Percentiles rank a stretch among this genome's conserved stretches.
Evolutionary conservation across 2,329 filamentous ascomycete species (phyloP).

Genomic region (Lachnellula hyalina): DNA sequence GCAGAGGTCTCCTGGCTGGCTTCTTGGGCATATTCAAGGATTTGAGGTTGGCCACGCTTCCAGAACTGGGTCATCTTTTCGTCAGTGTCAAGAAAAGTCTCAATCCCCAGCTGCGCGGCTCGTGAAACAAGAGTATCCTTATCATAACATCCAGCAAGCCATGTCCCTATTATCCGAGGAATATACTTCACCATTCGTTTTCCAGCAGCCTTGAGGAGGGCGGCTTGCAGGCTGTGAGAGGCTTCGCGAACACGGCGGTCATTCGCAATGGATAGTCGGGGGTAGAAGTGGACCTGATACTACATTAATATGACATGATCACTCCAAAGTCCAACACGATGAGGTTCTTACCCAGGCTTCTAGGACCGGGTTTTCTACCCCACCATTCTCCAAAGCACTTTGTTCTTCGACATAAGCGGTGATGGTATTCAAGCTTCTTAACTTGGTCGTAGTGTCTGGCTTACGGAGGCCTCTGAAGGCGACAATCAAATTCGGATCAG

Average conservation of each 20-base stretch:
- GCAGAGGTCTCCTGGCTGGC: slow-evolving; percentile 74
- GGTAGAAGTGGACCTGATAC: slow-evolving; percentile 74
- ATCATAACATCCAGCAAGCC: slow-evolving; percentile 87
- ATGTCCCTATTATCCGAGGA: slow-evolving; percentile 74
- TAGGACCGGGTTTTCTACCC: slow-evolving; percentile 74
- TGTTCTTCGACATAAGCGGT: neutral
- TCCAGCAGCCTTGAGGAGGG: slow-evolving; percentile 57
- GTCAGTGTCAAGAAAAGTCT: slow-evolving; percentile 68
- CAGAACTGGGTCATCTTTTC: slow-evolving; percentile 76
- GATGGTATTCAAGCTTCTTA: slow-evolving; percentile 68
- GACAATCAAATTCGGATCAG: slow-evolving; percentile 76
- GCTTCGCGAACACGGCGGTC: slow-evolving; percentile 83
- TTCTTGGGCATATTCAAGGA: slow-evolving; percentile 76
- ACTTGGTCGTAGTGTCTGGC: slow-evolving; percentile 87
- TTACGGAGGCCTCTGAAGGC: slow-evolving; percentile 91
- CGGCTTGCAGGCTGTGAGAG: slow-evolving; percentile 67
- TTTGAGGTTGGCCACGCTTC: slow-evolving; percentile 73
- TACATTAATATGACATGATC: slow-evolving; percentile 29
- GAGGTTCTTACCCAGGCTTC: slow-evolving; percentile 76
- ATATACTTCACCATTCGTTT: slow-evolving; percentile 81
- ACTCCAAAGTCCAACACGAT: neutral
- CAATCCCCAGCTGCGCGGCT: slow-evolving; percentile 72
- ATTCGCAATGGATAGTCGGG: slow-evolving; percentile 84
- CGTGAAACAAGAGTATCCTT: slow-evolving; percentile 70
- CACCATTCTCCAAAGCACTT: slow-evolving; percentile 35